Conservation (phyloP, 2,329 filamentous ascomycete genomes). For the Stachybotrys echinatus region DNA sequence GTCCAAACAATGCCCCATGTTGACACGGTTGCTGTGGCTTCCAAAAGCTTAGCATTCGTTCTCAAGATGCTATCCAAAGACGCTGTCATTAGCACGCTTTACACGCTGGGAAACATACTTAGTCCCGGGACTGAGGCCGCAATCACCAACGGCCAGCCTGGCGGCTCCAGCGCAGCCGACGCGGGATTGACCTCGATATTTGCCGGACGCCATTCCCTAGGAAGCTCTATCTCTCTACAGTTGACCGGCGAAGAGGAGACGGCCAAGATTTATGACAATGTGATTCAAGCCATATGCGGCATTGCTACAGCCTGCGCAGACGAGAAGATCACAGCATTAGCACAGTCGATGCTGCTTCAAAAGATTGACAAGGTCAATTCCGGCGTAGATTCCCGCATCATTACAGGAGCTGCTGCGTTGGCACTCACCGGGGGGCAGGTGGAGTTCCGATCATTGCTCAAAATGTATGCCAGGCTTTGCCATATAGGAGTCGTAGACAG, state of each 20-base stretch:
- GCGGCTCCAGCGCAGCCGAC: conserved; percentile 35
- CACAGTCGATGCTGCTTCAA: conserved; percentile 93
- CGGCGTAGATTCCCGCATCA: conserved; percentile 77
- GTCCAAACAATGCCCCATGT: conserved; percentile 73
- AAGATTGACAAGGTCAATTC: conserved; percentile 83
- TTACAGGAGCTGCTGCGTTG: conserved; percentile 73
- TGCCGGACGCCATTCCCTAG: conserved; percentile 52
- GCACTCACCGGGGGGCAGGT: conserved; percentile 71
- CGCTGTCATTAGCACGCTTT: conserved; percentile 88
- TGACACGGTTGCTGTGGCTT: conserved; percentile 68
- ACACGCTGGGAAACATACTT: conserved; percentile 92
- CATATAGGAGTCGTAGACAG: conserved; percentile 68
- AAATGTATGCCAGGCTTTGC: conserved; percentile 72
- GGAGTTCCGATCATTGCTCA: conserved; percentile 82
- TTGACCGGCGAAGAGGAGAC: conserved; percentile 74
- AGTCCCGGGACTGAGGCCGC: conserved; percentile 62
- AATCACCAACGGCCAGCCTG: conserved; percentile 46
- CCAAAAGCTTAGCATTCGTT: conserved; percentile 77
- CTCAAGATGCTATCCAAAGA: conserved; percentile 83
- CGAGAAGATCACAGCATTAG: conserved; percentile 86
- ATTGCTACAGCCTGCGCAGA: conserved; percentile 79
- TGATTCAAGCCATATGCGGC: conserved; percentile 93
- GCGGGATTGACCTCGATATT: conserved; percentile 40
- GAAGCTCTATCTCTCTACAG: conserved; percentile 75
- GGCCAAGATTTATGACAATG: conserved; percentile 71